Evolutionary conservation across 257 asterid genomes (phyloP).

Genomic region (Cordia subcordata): DNA sequence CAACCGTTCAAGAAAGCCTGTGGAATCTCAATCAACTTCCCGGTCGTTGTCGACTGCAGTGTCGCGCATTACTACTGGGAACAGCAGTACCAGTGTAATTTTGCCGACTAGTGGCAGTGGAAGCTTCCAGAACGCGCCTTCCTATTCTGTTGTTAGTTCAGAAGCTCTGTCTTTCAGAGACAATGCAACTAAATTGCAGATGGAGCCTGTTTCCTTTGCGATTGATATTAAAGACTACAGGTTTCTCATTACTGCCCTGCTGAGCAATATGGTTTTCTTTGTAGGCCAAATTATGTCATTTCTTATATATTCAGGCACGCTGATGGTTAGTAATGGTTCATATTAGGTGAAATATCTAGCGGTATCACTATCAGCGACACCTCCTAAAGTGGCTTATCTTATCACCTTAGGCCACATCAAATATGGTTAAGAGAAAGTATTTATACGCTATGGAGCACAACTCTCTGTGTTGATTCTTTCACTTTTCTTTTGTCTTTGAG

Average conservation of each 20-base stretch:
- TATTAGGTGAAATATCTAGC: no score
- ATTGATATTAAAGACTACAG: slow-evolving; percentile 69
- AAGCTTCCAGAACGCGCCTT: slow-evolving; percentile 56
- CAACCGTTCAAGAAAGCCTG: slow-evolving; percentile 99
- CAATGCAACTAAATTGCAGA: slow-evolving; percentile 63
- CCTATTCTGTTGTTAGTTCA: slow-evolving; percentile 51
- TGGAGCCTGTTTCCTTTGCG: slow-evolving; percentile 64
- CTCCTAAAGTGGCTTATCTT: no score
- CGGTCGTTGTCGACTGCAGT: slow-evolving; percentile 67
- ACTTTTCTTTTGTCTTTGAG: no score
- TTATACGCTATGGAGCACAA: no score
- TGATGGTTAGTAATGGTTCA: no score
- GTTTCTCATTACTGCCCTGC: slow-evolving; percentile 24
- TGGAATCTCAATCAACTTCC: slow-evolving; percentile 89
- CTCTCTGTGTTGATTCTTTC: no score
- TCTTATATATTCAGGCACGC: not conserved
- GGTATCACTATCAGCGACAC: no score
- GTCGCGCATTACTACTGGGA: slow-evolving; percentile 56
- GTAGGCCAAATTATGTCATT: not conserved
- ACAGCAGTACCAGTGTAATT: slow-evolving; percentile 44
- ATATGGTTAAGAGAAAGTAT: no score
- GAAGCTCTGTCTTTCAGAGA: slow-evolving; percentile 59
- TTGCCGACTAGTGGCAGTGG: slow-evolving; percentile 48
- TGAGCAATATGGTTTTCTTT: not conserved
- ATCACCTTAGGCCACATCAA: no score